Evolutionary conservation across 176 grass and related monocot species (phyloP).

Genomic region (Microstegium vimineum): DNA sequence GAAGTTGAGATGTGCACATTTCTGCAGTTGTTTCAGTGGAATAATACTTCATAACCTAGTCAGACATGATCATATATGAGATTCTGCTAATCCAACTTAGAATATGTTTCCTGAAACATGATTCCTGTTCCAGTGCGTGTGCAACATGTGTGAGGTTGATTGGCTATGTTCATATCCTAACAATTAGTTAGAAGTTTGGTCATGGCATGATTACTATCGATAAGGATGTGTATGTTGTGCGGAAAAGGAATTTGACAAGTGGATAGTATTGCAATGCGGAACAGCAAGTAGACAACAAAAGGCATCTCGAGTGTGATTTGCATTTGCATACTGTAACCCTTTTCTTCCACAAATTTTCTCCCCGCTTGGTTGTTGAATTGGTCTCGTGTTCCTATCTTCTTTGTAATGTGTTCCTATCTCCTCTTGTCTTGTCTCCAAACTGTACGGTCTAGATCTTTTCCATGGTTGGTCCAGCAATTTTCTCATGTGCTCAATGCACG

Average conservation of each 20-base stretch:
- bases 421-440: not conserved
- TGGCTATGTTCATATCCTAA: slow-evolving; percentile 9
- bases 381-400: not conserved
- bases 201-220: not conserved
- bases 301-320: slow-evolving; percentile 11
- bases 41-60: not conserved
- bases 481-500: slow-evolving; percentile 21
- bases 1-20: not conserved
- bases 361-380: not conserved
- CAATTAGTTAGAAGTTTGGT: not conserved
- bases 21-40: not conserved
- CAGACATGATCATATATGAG: not conserved
- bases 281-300: slow-evolving; percentile 24
- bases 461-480: slow-evolving; percentile 30
- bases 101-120: not conserved
- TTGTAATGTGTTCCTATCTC: not conserved
- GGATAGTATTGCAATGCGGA: slow-evolving; percentile 18
- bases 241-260: slow-evolving; percentile 23
- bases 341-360: slow-evolving; percentile 32
- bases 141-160: not conserved
- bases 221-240: not conserved
- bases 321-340: slow-evolving; percentile 3
- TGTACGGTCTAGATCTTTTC: slow-evolving; percentile 7
- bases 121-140: not conserved
- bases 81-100: not conserved